phyloP scores from a whole-genome alignment of 78 protist genomes.

The Cavenderia fasciculata region DNA sequence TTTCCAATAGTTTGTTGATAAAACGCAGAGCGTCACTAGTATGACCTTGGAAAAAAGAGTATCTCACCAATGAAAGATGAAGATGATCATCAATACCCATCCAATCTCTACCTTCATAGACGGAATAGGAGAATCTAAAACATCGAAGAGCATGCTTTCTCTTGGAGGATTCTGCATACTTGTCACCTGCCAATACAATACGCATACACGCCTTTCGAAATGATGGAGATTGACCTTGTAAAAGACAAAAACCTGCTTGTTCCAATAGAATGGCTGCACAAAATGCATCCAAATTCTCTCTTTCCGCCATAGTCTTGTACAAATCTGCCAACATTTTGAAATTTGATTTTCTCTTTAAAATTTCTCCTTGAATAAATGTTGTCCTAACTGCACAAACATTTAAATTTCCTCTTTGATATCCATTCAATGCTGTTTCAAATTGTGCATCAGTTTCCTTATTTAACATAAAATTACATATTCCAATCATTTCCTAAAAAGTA shows the following conservation, averaged over 20 bases:
- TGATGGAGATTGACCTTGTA: constrained; percentile 32
- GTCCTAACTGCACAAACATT: constrained; percentile 39
- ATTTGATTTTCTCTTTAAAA: constrained; percentile 35
- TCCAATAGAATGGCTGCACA: constrained; percentile 65
- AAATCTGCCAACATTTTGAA: constrained; percentile 47
- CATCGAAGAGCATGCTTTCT: constrained; percentile 62
- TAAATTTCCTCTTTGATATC: constrained; percentile 19
- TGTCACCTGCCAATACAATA: constrained; percentile 66
- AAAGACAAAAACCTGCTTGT: constrained; percentile 57
- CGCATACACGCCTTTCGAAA: constrained; percentile 73
- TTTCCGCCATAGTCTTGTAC: constrained; percentile 48
- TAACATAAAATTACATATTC: constrained; percentile 64
- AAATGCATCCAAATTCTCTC: constrained; percentile 37
- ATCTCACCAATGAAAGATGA: constrained; percentile 57
- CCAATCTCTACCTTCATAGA: constrained; percentile 74
- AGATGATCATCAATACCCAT: constrained; percentile 65
- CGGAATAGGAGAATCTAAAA: constrained; percentile 46
- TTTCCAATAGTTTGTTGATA: constrained; percentile 62
- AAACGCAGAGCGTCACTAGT: constrained; percentile 50
- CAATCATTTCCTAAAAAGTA: constrained; percentile 64
- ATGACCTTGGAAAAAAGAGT: constrained; percentile 74
- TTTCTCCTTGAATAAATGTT: constrained; percentile 53
- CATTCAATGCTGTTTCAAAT: constrained; percentile 46
- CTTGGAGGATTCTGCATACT: constrained; percentile 47
- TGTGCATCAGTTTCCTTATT: constrained; percentile 64